phyloP scores from a whole-genome alignment of 768 basidiomycete species.

The Lanmaoa pseudosensibilis region DNA sequence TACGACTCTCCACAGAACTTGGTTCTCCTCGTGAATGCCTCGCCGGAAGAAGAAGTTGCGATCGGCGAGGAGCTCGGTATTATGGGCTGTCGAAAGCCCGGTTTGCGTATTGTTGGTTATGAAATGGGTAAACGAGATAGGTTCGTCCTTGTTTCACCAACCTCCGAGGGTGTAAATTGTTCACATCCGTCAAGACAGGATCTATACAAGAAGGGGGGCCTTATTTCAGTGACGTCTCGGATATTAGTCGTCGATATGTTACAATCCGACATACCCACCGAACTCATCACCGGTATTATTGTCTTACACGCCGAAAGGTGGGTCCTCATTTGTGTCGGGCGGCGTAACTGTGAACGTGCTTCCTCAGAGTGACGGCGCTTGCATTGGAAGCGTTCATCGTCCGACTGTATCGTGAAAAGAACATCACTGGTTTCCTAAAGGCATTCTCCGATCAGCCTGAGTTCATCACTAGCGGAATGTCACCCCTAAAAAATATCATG shows the following conservation, averaged over 20 bases:
- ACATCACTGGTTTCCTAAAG: constrained; percentile 88
- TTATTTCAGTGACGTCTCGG: constrained; percentile 89
- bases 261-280: constrained; percentile 77
- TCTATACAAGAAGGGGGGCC: constrained; percentile 83
- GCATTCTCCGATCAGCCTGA: constrained; percentile 98
- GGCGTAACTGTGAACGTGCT: background rate
- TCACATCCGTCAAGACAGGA: constrained; percentile 55
- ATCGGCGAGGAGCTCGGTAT: constrained; percentile 92
- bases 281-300: constrained; percentile 85
- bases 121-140: constrained; percentile 80
- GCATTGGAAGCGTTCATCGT: constrained; percentile 92
- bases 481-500: constrained; percentile 89
- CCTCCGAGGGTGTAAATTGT: background rate
- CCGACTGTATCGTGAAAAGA: constrained; percentile 86
- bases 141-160: constrained; percentile 41
- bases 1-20: constrained; percentile 86
- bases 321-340: constrained; percentile 10
- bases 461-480: constrained; percentile 88
- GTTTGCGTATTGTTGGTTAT: constrained; percentile 77
- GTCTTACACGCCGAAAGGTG: constrained; percentile 91
- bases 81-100: constrained; percentile 87
- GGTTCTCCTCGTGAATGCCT: constrained; percentile 81
- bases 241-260: constrained; percentile 96
- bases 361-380: constrained; percentile 74
- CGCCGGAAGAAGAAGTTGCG: constrained; percentile 83